A percentile compares a stretch with the other conserved stretches of the same genome.
Conservation (phyloP, 2,329 filamentous ascomycete genomes). For the Aspergillus sp. region DNA sequence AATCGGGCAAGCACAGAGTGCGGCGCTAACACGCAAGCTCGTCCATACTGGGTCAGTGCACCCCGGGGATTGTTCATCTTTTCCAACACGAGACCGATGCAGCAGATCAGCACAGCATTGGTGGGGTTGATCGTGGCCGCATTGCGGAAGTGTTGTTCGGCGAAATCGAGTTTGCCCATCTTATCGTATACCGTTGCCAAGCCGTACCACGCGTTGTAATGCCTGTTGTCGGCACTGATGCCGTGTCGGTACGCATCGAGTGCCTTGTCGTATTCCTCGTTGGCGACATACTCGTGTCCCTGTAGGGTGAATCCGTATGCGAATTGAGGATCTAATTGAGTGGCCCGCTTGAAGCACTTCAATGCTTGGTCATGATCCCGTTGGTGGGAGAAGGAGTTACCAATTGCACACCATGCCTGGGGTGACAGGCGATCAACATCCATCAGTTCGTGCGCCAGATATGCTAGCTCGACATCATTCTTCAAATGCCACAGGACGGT, state of each 20-base stretch:
- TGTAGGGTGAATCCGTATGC: slow-evolving; percentile 95
- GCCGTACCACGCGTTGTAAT: slow-evolving; percentile 99
- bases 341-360: slow-evolving; percentile 90
- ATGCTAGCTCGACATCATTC: slow-evolving; percentile 85
- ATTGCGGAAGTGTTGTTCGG: slow-evolving; percentile 85
- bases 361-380: slow-evolving; percentile 93
- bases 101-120: slow-evolving; percentile 88
- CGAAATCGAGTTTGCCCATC: slow-evolving; percentile 85
- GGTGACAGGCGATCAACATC: slow-evolving; percentile 86
- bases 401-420: slow-evolving; percentile 92
- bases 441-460: slow-evolving; percentile 85
- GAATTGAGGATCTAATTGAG: slow-evolving; percentile 84
- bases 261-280: slow-evolving; percentile 97
- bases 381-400: slow-evolving; percentile 90
- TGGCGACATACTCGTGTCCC: slow-evolving; percentile 91
- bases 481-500: slow-evolving; percentile 99
- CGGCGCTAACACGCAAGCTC: slow-evolving; percentile 79
- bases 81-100: slow-evolving; percentile 86
- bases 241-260: slow-evolving; percentile 82
- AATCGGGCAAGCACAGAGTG: slow-evolving; percentile 80
- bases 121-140: slow-evolving; percentile 89
- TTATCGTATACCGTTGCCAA: slow-evolving; percentile 80
- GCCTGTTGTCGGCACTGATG: slow-evolving; percentile 79
- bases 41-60: slow-evolving; percentile 77
- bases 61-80: slow-evolving; percentile 78